Conservation (phyloP, 2,329 filamentous ascomycete species). For the Juglanconis oblonga region DNA sequence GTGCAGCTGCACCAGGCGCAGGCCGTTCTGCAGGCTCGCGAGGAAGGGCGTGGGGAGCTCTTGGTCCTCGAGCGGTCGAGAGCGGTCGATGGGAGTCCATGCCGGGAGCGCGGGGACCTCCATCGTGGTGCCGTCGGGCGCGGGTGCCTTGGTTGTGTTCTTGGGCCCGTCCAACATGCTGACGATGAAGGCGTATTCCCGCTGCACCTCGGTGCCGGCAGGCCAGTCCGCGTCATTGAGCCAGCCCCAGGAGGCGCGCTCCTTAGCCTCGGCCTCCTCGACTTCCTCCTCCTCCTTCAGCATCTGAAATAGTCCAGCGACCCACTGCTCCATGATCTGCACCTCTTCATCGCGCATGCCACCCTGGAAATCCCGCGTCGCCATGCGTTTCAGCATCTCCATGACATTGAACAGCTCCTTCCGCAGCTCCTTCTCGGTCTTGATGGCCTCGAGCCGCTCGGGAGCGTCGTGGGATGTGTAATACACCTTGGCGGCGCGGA, state of each 20-base stretch:
- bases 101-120: constrained; percentile 57
- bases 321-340: constrained; percentile 74
- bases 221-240: constrained; percentile 71
- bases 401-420: constrained; percentile 81
- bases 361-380: constrained; percentile 78
- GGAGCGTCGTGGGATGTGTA: constrained; percentile 91
- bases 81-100: constrained; percentile 59
- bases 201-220: constrained; percentile 61
- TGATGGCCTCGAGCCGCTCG: constrained; percentile 80
- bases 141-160: constrained; percentile 14
- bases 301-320: constrained; percentile 72
- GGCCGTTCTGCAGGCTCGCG: constrained; percentile 69
- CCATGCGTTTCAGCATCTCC: constrained; percentile 89
- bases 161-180: constrained; percentile 53
- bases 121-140: constrained; percentile 35
- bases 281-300: constrained; percentile 73
- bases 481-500: constrained; percentile 91
- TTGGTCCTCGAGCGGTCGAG: constrained; percentile 23
- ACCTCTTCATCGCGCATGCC: constrained; percentile 79
- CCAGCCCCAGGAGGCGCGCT: constrained; percentile 79
- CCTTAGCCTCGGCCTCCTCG: constrained; percentile 67
- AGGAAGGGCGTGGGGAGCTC: constrained; percentile 72
- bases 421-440: constrained; percentile 80
- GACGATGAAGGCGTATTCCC: constrained; percentile 77
- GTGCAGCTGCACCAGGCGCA: constrained; percentile 81